Conservation (phyloP, 1,139 yeast species). For the Blastobotrys indianensis region DNA sequence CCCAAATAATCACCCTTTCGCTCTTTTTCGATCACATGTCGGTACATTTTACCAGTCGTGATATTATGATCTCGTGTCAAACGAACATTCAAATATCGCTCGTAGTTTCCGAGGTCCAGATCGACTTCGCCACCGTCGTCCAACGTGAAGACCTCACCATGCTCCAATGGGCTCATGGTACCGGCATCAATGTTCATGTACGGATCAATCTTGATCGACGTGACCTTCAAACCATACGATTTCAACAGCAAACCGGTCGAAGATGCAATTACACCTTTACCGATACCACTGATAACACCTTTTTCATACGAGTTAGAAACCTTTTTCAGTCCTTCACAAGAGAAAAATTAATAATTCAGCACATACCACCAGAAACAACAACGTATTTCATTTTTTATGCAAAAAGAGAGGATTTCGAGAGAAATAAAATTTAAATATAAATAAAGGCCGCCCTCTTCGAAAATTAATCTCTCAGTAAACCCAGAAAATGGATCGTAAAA, state of each 20-base stretch:
- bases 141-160: conserved; percentile 96
- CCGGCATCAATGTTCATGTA: conserved; percentile 99
- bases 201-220: conserved; percentile 97
- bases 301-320: background rate
- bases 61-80: conserved; percentile 91
- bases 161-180: conserved; percentile 98
- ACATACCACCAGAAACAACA: conserved; percentile 86
- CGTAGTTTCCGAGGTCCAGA: conserved; percentile 95
- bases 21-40: conserved; percentile 89
- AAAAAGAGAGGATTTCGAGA: background rate
- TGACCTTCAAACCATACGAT: conserved; percentile 89
- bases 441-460: too few relatives aligned
- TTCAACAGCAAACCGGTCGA: conserved; percentile 93
- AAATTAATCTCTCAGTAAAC: too few relatives aligned
- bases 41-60: conserved; percentile 96
- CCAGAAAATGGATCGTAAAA: too few relatives aligned
- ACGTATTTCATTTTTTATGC: conserved; percentile 78
- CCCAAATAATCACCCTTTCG: conserved; percentile 97
- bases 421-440: background rate
- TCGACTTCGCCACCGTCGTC: conserved; percentile 99
- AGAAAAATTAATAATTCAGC: background rate
- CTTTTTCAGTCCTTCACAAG: background rate
- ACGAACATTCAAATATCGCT: conserved; percentile 89
- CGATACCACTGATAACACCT: conserved; percentile 97
- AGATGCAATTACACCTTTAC: conserved; percentile 96